phyloP scores from a whole-genome alignment of 306 rosid genomes.

The Carpinus fangiana region DNA sequence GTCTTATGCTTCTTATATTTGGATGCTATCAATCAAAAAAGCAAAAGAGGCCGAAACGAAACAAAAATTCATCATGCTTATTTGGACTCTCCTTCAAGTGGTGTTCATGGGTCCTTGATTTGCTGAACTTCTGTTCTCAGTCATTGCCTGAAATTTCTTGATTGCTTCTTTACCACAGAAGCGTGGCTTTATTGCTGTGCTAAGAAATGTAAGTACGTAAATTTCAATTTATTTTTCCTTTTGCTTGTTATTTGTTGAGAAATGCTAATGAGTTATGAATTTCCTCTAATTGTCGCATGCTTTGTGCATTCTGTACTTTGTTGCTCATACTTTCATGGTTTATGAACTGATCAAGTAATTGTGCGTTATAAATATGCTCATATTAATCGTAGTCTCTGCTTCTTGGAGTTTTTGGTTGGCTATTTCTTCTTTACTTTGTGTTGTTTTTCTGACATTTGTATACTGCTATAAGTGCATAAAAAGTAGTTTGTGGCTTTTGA shows the following conservation, averaged over 20 bases:
- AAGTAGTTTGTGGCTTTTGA: neutral
- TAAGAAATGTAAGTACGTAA: conserved; percentile 48
- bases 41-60: conserved; percentile 30
- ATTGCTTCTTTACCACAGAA: conserved; percentile 41
- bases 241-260: neutral
- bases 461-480: neutral
- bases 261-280: neutral
- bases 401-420: neutral
- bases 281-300: neutral
- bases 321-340: neutral
- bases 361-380: neutral
- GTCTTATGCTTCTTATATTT: conserved; percentile 27
- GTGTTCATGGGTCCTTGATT: conserved; percentile 44
- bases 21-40: conserved; percentile 28
- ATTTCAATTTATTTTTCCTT: conserved; percentile 1
- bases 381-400: neutral
- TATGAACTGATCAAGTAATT: neutral
- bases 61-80: conserved; percentile 40
- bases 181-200: conserved; percentile 32
- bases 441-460: neutral
- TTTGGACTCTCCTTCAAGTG: conserved; percentile 41
- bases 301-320: neutral
- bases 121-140: conserved; percentile 44
- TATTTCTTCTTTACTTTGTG: neutral
- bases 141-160: conserved; percentile 33